Percentiles rank a stretch among this genome's conserved stretches.
Evolutionary conservation across 164 flowering plant species (phyloP).

Genomic region (Annona squamosa): DNA sequence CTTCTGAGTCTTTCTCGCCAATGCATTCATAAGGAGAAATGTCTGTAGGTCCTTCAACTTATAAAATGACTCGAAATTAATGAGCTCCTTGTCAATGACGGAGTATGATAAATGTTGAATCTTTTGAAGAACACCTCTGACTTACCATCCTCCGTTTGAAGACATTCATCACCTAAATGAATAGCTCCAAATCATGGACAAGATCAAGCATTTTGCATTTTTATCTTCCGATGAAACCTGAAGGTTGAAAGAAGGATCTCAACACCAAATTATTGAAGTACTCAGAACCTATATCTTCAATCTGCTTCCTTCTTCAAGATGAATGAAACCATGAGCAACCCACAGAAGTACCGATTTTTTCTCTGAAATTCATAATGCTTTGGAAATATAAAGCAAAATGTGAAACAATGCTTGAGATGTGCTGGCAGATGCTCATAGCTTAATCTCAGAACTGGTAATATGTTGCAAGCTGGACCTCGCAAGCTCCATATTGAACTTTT

Average conservation of each 20-base stretch:
- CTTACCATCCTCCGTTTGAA: constrained; percentile 1
- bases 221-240: neutral
- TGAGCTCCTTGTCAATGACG: neutral
- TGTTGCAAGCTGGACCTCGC: neutral
- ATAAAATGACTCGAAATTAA: neutral
- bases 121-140: neutral
- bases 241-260: constrained; percentile 14
- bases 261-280: constrained; percentile 12
- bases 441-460: constrained; percentile 16
- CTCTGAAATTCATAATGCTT: constrained; percentile 11
- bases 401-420: constrained; percentile 15
- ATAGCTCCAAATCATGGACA: constrained; percentile 8
- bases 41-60: constrained; percentile 1
- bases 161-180: constrained; percentile 6
- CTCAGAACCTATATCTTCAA: constrained; percentile 10
- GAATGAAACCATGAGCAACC: constrained; percentile 14
- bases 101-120: constrained; percentile 3
- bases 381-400: constrained; percentile 21
- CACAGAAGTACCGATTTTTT: constrained; percentile 13
- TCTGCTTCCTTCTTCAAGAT: neutral
- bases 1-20: neutral
- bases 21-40: neutral
- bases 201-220: constrained; percentile 12
- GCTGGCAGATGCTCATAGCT: constrained; percentile 16
- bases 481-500: constrained; percentile 10